phyloP scores from a whole-genome alignment of 129 eudicot genomes.

The Logfia minima region DNA sequence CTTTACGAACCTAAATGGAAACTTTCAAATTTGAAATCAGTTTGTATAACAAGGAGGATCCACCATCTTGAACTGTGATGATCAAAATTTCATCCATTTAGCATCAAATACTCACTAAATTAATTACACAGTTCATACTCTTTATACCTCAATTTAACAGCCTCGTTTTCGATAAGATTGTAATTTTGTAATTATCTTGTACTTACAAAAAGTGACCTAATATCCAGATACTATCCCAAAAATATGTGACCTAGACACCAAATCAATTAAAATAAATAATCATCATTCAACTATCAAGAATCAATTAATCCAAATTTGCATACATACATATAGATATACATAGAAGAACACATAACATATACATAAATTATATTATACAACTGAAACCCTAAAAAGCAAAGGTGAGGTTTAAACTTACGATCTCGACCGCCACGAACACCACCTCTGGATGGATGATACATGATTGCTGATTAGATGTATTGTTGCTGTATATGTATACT shows the following conservation, averaged over 20 bases:
- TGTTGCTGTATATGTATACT: background rate
- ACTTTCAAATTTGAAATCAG: background rate
- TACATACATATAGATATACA: background rate
- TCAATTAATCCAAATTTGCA: background rate
- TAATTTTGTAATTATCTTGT: too few relatives aligned
- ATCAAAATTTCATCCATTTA: background rate
- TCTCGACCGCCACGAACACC: slow-evolving; percentile 99
- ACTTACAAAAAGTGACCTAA: background rate
- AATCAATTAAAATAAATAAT: background rate
- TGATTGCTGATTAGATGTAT: slow-evolving; percentile 16
- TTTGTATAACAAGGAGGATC: background rate
- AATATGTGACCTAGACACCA: background rate
- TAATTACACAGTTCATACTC: background rate
- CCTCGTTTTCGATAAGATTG: background rate
- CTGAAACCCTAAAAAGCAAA: slow-evolving; percentile 28
- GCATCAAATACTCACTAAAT: background rate
- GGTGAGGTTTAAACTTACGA: slow-evolving; percentile 63
- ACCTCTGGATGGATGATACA: slow-evolving; percentile 96
- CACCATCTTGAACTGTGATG: background rate
- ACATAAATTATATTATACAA: background rate
- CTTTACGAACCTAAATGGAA: background rate
- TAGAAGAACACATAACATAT: background rate
- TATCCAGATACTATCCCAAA: slow-evolving; percentile 1
- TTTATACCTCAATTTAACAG: slow-evolving; percentile 1
- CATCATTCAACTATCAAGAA: background rate